Percentiles rank a stretch among this genome's conserved stretches.
Conservation (phyloP, 2,329 filamentous ascomycete genomes). For the Fusarium transvaalense region DNA sequence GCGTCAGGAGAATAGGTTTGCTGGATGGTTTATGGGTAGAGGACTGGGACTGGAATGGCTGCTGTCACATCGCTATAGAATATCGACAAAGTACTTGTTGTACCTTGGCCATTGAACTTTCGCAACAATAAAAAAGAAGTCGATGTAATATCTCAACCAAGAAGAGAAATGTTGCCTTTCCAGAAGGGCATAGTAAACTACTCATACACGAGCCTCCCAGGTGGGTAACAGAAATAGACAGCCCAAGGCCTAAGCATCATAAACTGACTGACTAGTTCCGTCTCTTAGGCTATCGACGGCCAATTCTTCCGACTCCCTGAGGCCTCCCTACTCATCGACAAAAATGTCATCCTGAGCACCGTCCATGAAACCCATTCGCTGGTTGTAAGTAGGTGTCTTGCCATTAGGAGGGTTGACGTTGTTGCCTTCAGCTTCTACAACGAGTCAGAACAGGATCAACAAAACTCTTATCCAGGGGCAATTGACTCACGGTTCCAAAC, state of each 20-base stretch:
- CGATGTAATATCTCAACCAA: background rate
- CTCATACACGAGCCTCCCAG: no score
- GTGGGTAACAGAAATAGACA: no score
- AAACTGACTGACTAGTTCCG: no score
- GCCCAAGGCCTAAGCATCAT: no score
- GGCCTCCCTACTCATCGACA: conserved; percentile 22
- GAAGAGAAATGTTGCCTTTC: conserved; percentile 1
- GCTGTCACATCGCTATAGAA: background rate
- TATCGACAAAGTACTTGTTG: background rate
- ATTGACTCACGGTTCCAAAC: conserved; percentile 58
- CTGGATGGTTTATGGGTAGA: conserved; percentile 4
- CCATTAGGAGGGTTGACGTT: conserved; percentile 50
- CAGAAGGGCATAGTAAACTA: conserved; percentile 22
- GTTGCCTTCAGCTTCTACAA: conserved; percentile 51
- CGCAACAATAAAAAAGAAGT: background rate
- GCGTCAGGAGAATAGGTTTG: conserved; percentile 17
- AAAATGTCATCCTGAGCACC: conserved; percentile 53
- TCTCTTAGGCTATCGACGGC: no score
- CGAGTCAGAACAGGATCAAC: background rate
- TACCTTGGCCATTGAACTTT: background rate
- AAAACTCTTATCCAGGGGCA: background rate
- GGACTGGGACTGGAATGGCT: background rate
- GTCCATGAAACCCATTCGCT: conserved; percentile 52
- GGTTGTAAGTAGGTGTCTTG: conserved; percentile 51
- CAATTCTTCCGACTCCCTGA: no score